Evolutionary conservation across 179 eudicot species (phyloP).

Genomic region (Vitellaria paradoxa): DNA sequence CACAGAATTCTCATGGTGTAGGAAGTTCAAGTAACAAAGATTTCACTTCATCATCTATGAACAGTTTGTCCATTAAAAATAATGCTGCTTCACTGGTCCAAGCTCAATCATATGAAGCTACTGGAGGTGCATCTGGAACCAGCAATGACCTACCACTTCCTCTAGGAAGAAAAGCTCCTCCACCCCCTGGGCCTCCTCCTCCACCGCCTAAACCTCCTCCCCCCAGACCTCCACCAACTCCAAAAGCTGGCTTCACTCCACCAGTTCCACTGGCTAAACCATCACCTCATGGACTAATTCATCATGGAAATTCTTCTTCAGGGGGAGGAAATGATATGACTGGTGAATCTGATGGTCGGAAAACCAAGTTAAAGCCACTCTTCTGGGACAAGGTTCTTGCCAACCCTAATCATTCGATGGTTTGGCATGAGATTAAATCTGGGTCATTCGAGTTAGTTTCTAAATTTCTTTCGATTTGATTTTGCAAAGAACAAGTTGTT

Average conservation of each 20-base stretch:
- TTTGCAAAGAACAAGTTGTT: not conserved
- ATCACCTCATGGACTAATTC: constrained; percentile 30
- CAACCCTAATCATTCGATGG: constrained; percentile 74
- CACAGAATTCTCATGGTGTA: constrained; percentile 15
- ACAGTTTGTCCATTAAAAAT: constrained; percentile 1
- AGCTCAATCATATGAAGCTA: constrained; percentile 21
- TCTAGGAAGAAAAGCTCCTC: constrained; percentile 38
- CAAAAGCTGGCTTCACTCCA: constrained; percentile 45
- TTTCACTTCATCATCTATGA: constrained; percentile 10
- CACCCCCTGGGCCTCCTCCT: constrained; percentile 42
- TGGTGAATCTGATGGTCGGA: constrained; percentile 35
- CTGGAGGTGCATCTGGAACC: constrained; percentile 22
- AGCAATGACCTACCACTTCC: constrained; percentile 33
- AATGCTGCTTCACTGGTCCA: constrained; percentile 2
- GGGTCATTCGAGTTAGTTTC: constrained; percentile 77
- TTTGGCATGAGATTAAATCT: constrained; percentile 83
- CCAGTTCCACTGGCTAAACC: constrained; percentile 58
- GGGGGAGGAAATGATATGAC: constrained; percentile 28
- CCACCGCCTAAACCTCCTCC: constrained; percentile 43
- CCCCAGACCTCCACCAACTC: constrained; percentile 69
- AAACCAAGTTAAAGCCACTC: constrained; percentile 82
- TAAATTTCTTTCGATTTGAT: not conserved
- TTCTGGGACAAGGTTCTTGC: constrained; percentile 93
- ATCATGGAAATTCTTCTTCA: constrained; percentile 29
- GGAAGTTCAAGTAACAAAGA: constrained; percentile 24